Conservation (phyloP, 2,329 filamentous ascomycete genomes). For the Calonectria montana region DNA sequence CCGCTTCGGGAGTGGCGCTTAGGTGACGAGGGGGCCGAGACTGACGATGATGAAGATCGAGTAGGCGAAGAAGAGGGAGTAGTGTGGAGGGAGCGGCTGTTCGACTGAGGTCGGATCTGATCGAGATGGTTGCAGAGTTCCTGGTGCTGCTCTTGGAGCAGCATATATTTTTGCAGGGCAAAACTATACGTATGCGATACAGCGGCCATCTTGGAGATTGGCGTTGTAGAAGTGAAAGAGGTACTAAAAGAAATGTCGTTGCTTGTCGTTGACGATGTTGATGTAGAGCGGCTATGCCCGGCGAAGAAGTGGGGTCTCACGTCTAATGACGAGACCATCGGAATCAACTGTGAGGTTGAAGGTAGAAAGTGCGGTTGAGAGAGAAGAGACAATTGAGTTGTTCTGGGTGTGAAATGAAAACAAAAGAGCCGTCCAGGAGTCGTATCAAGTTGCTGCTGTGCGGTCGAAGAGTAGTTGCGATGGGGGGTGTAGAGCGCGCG, state of each 20-base stretch:
- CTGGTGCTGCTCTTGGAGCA: conserved; percentile 66
- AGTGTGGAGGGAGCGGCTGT: conserved; percentile 52
- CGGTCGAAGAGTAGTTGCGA: not conserved
- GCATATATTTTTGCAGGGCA: conserved; percentile 65
- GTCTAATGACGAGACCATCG: conserved; percentile 50
- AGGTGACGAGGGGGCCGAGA: conserved; percentile 58
- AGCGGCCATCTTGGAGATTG: conserved; percentile 44
- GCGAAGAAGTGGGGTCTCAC: conserved; percentile 41
- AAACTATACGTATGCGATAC: conserved; percentile 53
- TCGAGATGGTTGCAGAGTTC: conserved; percentile 63
- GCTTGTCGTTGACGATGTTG: conserved; percentile 34
- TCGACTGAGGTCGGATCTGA: conserved; percentile 58
- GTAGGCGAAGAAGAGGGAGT: conserved; percentile 71
- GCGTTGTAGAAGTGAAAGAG: not conserved
- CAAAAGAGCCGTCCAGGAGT: not conserved
- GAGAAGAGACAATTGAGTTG: conserved; percentile 6
- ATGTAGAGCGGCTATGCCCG: conserved; percentile 36
- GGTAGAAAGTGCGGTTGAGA: not conserved
- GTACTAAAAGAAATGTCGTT: conserved; percentile 18
- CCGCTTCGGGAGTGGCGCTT: conserved; percentile 52
- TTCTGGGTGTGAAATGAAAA: not conserved
- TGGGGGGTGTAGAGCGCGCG: conserved; percentile 28
- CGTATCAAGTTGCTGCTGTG: not conserved
- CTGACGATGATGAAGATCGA: conserved; percentile 60
- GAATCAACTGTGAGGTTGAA: conserved; percentile 27